These are phyloP conservation scores for Arthrobotrys pseudoclavata DNA, from an alignment of 2,329 filamentous ascomycete genomes.

Conservation along the genomic window DNA sequence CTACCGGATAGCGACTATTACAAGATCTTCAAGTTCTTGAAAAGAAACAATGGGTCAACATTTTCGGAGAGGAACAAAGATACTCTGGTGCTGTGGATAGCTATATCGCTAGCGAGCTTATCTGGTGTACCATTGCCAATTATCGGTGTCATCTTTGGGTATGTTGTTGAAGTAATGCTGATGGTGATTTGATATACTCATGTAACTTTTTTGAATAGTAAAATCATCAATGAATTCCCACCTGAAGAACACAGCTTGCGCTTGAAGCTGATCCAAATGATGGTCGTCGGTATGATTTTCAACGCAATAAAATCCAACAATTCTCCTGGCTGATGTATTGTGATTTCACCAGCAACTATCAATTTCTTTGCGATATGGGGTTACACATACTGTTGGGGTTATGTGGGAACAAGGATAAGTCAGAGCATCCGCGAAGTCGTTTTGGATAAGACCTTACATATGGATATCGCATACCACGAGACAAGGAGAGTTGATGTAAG, in stretches of 20 bases:
- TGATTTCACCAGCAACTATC: conserved; percentile 34
- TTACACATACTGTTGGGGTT: conserved; percentile 70
- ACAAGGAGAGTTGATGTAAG: conserved; percentile 70
- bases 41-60: not conserved
- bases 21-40: conserved; percentile 52
- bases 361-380: conserved; percentile 70
- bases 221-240: conserved; percentile 70
- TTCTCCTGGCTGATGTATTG: conserved; percentile 44
- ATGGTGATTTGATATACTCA: not conserved
- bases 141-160: conserved; percentile 68
- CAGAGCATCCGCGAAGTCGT: conserved; percentile 68
- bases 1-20: conserved; percentile 53
- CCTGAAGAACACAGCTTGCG: conserved; percentile 68
- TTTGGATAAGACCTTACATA: conserved; percentile 69
- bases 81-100: conserved; percentile 49
- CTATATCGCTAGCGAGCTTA: conserved; percentile 54
- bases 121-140: conserved; percentile 67
- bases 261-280: conserved; percentile 67
- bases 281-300: conserved; percentile 64
- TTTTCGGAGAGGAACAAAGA: conserved; percentile 40
- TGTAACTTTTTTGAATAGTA: conserved; percentile 53
- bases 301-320: conserved; percentile 50
- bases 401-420: conserved; percentile 70
- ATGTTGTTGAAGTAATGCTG: not conserved
- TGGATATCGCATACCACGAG: conserved; percentile 71